A percentile compares a stretch with the other conserved stretches of the same genome.
phyloP scores from a whole-genome alignment of 139 green algal species.

The Microglena sp. region DNA sequence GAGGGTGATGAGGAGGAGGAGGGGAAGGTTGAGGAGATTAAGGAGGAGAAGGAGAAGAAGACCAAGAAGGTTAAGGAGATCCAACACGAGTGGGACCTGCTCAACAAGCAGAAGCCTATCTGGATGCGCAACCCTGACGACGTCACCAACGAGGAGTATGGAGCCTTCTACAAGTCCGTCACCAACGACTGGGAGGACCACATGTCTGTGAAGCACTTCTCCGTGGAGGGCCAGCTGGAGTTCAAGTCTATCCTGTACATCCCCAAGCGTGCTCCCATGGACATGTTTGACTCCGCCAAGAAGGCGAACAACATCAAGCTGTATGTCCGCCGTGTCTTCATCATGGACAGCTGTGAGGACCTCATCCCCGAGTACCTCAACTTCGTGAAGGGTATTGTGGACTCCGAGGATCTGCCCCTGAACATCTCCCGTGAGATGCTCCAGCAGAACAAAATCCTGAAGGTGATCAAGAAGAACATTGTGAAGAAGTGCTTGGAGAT shows the following conservation, averaged over 20 bases:
- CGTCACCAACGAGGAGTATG: conserved; percentile 92
- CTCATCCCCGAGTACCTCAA: conserved; percentile 29
- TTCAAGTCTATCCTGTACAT: conserved; percentile 95
- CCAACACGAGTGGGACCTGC: conserved; percentile 90
- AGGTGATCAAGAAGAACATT: conserved; percentile 99
- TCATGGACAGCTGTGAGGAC: conserved; percentile 99
- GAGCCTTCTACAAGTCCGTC: conserved; percentile 95
- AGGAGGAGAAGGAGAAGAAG: conserved; percentile 72
- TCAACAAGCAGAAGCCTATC: conserved; percentile 99
- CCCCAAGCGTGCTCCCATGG: conserved; percentile 92
- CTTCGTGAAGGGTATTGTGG: conserved; percentile 81
- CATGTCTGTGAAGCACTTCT: conserved; percentile 93
- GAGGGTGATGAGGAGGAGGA: conserved; percentile 45
- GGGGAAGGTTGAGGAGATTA: conserved; percentile 76
- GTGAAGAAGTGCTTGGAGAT: conserved; percentile 99
- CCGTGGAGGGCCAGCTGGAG: conserved; percentile 97
- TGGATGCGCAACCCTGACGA: conserved; percentile 99
- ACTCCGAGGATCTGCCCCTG: conserved; percentile 96
- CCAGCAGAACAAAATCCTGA: conserved; percentile 99
- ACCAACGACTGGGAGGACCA: conserved; percentile 99
- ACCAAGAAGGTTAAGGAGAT: conserved; percentile 96
- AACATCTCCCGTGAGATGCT: conserved; percentile 99
- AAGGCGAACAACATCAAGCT: conserved; percentile 99
- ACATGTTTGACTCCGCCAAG: conserved; percentile 96
- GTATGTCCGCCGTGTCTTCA: conserved; percentile 99